Evolutionary conservation across 2,329 filamentous ascomycete species (phyloP).

Genomic region (Aspergillus costaricaensis): DNA sequence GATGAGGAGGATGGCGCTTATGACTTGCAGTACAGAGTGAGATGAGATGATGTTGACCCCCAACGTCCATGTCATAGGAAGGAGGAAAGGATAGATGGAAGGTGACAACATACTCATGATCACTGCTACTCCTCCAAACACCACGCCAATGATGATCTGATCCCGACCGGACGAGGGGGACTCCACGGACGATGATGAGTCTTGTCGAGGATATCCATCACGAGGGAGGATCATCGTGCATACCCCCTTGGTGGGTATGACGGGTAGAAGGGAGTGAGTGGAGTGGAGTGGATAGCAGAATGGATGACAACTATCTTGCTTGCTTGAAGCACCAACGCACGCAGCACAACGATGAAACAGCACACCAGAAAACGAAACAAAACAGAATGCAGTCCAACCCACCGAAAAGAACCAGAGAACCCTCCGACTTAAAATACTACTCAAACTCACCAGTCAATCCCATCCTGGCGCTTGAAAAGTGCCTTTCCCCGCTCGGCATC

Average conservation of each 20-base stretch:
- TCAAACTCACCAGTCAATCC: neutral
- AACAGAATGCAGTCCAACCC: neutral
- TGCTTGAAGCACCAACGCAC: neutral
- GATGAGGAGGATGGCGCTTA: conserved; percentile 27
- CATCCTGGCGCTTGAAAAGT: neutral
- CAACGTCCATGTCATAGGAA: neutral
- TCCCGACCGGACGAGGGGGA: conserved; percentile 2
- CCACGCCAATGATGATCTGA: conserved; percentile 32
- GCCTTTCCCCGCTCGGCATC: neutral
- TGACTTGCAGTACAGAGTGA: conserved; percentile 20
- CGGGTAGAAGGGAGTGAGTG: neutral
- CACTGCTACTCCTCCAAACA: conserved; percentile 29
- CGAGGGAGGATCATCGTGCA: neutral
- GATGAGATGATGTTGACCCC: neutral
- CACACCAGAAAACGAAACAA: neutral
- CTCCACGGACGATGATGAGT: neutral
- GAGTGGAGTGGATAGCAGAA: neutral
- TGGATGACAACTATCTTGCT: neutral
- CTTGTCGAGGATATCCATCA: neutral
- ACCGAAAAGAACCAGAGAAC: neutral
- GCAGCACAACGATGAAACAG: neutral
- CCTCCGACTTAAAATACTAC: conserved; percentile 1
- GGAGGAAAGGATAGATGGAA: neutral
- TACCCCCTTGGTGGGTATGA: neutral
- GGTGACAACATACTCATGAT: conserved; percentile 26